Evolutionary conservation across 495 filamentous ascomycete genomes (phyloP), one percentile per base, ranked within the genome.

Genomic region (Glutinoglossum americanum): DNA sequence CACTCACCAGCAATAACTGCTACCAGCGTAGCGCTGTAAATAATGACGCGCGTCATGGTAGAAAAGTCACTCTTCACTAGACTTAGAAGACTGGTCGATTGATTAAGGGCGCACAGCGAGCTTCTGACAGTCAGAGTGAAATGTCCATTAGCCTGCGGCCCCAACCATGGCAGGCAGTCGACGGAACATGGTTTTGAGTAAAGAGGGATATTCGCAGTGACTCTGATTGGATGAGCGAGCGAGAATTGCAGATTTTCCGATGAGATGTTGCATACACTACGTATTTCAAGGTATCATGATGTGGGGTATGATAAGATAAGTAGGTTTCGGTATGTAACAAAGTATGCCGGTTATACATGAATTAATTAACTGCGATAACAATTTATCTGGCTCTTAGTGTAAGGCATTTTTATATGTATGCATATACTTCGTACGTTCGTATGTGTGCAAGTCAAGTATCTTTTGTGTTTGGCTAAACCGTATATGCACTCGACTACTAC

Each of bases 1-100:
- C 30, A 39, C 54, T 35, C 57, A 60, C 58, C 58, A 15, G 58
- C 58, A 19, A 60, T 28, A 33, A 47, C 30, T n/a, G 45, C 33
- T 32, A 44, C 17, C 53, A 57, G 33, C 28, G 26, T 37, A 19
- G 26, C 27, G 39, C 9, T 35, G 41, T 60, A 60, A 13, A 60
- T 30, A 23, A 57, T 55, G 9, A 25, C 25, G 13, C 58, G 27
- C 11, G 58, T 60, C 58, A 60, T 60, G 25, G 9, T 49, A n/a
- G 37, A 39, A 11, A 13, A 17, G n/a, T 39, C 15, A 39, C 15
- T 15, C 37, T 17, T 39, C 37, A 7, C 13, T 39, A 11, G 37
- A 39, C 37, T n/a, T n/a, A n/a, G 37, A 4, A 39, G 9, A 39
- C 37, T 39, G 13, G 37, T 11, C 13, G 15, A 7, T 17, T 39